Evolutionary conservation across 495 filamentous ascomycete genomes (phyloP).

Genomic region (Gamarada debralockiae): DNA sequence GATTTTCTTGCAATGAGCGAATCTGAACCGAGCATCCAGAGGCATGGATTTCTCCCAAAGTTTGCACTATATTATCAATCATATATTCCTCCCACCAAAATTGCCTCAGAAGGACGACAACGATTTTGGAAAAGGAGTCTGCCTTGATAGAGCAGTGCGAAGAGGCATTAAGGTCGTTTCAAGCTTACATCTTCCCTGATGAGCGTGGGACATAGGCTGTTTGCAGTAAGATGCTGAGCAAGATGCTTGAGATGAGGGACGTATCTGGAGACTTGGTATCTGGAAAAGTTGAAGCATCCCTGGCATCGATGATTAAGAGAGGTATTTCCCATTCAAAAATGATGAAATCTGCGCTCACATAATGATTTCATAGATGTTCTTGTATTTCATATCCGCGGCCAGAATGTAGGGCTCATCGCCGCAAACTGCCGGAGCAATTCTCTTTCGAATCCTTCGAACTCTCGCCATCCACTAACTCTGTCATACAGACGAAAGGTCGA

Average conservation of each 20-base stretch:
- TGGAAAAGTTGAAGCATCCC: slow-evolving; percentile 3
- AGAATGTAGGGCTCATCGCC: slow-evolving; percentile 59
- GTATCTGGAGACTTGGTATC: neutral
- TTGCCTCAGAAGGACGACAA: slow-evolving; percentile 47
- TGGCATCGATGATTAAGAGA: slow-evolving; percentile 12
- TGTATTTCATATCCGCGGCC: slow-evolving; percentile 42
- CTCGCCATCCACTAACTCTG: slow-evolving; percentile 40
- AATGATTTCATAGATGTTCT: slow-evolving; percentile 15
- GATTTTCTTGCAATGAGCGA: too few relatives aligned
- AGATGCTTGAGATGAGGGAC: slow-evolving; percentile 12
- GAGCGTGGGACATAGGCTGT: slow-evolving; percentile 3
- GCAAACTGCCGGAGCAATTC: slow-evolving; percentile 26
- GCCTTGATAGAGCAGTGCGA: slow-evolving; percentile 18
- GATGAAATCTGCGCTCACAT: neutral
- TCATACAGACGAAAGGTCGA: slow-evolving; percentile 45
- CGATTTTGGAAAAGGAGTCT: slow-evolving; percentile 15
- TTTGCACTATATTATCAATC: slow-evolving; percentile 51
- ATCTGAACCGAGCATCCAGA: too few relatives aligned
- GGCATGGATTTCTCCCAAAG: too few relatives aligned
- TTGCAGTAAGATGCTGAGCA: slow-evolving; percentile 22
- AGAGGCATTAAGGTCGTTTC: slow-evolving; percentile 28
- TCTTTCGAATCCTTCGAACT: slow-evolving; percentile 55
- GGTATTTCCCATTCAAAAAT: too few relatives aligned
- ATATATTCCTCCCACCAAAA: slow-evolving; percentile 58
- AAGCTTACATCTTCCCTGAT: slow-evolving; percentile 2